Conservation (phyloP, 2,329 filamentous ascomycete species). For the Cordyceps pruinosa region DNA sequence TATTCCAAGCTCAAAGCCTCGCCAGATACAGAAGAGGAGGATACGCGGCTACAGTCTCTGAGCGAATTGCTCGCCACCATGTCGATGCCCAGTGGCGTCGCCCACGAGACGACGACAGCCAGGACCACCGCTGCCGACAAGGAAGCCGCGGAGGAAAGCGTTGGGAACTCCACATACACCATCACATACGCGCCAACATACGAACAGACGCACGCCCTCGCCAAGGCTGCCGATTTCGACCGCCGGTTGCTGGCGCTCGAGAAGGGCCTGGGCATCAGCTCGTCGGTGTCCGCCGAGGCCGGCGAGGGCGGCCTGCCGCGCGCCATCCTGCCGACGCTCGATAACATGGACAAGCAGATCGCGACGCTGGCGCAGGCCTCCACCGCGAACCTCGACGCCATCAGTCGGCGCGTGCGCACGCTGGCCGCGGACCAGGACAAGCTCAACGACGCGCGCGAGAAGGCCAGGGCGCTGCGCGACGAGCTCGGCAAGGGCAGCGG, state of each 20-base stretch:
- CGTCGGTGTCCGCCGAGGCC: constrained; percentile 57
- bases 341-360: constrained; percentile 74
- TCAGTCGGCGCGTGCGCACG: constrained; percentile 62
- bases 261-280: constrained; percentile 70
- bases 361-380: constrained; percentile 66
- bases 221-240: constrained; percentile 83
- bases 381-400: constrained; percentile 64
- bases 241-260: constrained; percentile 72
- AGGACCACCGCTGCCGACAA: constrained; percentile 14
- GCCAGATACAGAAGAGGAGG: constrained; percentile 28
- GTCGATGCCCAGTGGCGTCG: constrained; percentile 25
- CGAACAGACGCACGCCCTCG: constrained; percentile 63
- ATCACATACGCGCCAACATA: constrained; percentile 58
- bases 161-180: constrained; percentile 47
- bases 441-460: constrained; percentile 57
- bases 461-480: constrained; percentile 56
- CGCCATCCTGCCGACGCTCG: constrained; percentile 76
- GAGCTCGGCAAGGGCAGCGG: constrained; percentile 40
- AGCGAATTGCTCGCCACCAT: constrained; percentile 67
- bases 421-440: constrained; percentile 66
- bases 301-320: constrained; percentile 49
- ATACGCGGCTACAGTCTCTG: constrained; percentile 50
- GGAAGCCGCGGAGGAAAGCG: constrained; percentile 15
- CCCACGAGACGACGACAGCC: constrained; percentile 3
- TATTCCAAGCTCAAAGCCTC: constrained; percentile 48